These are phyloP conservation scores for Dianthus caryophyllus DNA, from an alignment of 148 eudicot genomes.

Conservation along the genomic window DNA sequence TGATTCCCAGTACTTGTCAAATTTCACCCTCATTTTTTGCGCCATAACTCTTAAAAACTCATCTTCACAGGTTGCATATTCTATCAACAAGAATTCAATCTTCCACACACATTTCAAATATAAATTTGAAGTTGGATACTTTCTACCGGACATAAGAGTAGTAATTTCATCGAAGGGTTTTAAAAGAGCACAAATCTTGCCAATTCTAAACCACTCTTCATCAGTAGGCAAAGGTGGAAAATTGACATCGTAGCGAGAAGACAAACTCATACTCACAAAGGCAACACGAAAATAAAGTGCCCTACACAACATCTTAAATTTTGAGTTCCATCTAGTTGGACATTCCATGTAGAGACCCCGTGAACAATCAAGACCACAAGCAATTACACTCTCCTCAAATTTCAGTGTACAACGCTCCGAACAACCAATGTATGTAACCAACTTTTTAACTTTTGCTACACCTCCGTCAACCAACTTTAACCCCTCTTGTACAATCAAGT, in stretches of 20 bases:
- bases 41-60: neutral
- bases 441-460: neutral
- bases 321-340: too few species aligned
- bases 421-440: neutral
- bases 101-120: slow-evolving; percentile 5
- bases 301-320: too few species aligned
- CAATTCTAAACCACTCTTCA: neutral
- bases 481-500: too few species aligned
- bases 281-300: too few species aligned
- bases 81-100: neutral
- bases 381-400: slow-evolving; percentile 8
- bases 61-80: neutral
- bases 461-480: neutral
- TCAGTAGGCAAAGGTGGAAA: neutral
- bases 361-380: too few species aligned
- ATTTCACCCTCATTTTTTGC: too few species aligned
- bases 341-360: too few species aligned
- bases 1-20: too few species aligned
- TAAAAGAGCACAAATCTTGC: slow-evolving; percentile 5
- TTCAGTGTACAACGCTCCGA: neutral
- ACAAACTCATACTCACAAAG: too few species aligned
- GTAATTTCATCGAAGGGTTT: slow-evolving; percentile 12
- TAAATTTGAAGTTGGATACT: too few species aligned
- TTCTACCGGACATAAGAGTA: too few species aligned
- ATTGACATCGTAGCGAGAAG: too few species aligned